A percentile compares a stretch with the other conserved stretches of the same genome.
Evolutionary conservation across 2,329 filamentous ascomycete species (phyloP).

Genomic region (Claviceps sorghi): DNA sequence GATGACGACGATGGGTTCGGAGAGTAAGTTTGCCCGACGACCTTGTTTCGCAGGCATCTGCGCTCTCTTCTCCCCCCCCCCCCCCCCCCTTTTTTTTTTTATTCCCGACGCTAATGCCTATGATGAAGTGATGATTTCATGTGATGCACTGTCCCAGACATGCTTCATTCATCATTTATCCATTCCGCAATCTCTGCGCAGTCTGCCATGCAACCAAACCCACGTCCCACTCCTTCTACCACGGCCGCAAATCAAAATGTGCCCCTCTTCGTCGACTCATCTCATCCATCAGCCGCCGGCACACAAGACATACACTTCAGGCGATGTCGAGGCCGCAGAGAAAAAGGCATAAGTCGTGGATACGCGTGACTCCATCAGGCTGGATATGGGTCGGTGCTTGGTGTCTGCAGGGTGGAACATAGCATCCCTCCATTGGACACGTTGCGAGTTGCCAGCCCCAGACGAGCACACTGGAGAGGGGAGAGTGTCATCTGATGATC

Average conservation of each 20-base stretch:
- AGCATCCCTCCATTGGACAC: not conserved
- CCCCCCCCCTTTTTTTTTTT: not conserved
- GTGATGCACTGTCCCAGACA: conserved; percentile 30
- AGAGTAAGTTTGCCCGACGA: conserved; percentile 47
- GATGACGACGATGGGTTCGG: conserved; percentile 68
- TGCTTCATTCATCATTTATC: not conserved
- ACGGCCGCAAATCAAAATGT: too few species aligned
- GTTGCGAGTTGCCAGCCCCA: too few species aligned
- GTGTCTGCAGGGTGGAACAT: not conserved
- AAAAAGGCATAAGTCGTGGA: not conserved
- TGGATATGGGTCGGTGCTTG: not conserved
- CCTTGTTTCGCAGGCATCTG: not conserved
- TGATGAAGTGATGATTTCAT: conserved; percentile 54
- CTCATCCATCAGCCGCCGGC: not conserved
- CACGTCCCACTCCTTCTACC: not conserved
- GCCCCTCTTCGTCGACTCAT: not conserved
- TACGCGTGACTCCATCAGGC: not conserved
- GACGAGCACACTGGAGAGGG: too few species aligned
- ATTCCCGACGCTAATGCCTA: not conserved
- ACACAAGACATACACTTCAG: not conserved
- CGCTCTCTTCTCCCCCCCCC: too few species aligned
- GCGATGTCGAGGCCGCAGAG: not conserved
- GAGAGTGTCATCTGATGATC: not conserved
- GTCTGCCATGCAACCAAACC: not conserved
- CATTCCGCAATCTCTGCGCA: not conserved